Base-by-base conservation (phyloP, 108 stramenopile genomes). In the Skeletonema menzelii region DNA sequence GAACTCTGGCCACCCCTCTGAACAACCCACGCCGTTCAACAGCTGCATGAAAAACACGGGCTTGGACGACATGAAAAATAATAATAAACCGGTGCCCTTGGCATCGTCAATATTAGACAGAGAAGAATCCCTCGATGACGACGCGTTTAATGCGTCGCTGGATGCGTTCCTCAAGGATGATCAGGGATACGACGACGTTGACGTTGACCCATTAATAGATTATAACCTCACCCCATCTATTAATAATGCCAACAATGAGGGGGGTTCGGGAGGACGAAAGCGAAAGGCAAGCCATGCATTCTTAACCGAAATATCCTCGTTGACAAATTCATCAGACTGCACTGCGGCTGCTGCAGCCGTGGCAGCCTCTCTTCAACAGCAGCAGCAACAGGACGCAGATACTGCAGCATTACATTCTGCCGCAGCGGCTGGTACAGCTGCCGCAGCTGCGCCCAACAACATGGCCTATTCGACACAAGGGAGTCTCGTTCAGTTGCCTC, bases 61-160 rank as follows among this genome's bases (percentile, higher is more conserved):
- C 40, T 19, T 14, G n/a, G 32, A 61, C 17, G 32, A 57, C 40
- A 13, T 75, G 27, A 57, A n/a, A n/a, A n/a, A 64, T 34, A 62
- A 31, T 53, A 22, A 20, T 14, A 46, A 47, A 56, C 27, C 70
- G 24, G 10, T 27, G 17, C 38, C 63, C 63, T 24, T 47, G 26
- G 11, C 17, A n/a, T 22, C 34, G 15, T 30, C 24, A n/a, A 47
- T 60, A 35, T 24, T 59, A n/a, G 65, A 66, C 26, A 20, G 57
- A 56, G 56, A 27, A 28, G 53, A 59, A 3, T 59, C 65, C 12
- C 13, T 74, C 13, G 73, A 75, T 59, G 73, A 75, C 22, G 65
- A 75, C 6, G 63, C 47, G 3, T 75, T 75, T 56, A 60, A 75
- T 65, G 73, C 73, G 2, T 56, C 53, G 37, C 44, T 75, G 19